Conservation (phyloP, 2,329 filamentous ascomycete species). For the Pezicula radicicola region DNA sequence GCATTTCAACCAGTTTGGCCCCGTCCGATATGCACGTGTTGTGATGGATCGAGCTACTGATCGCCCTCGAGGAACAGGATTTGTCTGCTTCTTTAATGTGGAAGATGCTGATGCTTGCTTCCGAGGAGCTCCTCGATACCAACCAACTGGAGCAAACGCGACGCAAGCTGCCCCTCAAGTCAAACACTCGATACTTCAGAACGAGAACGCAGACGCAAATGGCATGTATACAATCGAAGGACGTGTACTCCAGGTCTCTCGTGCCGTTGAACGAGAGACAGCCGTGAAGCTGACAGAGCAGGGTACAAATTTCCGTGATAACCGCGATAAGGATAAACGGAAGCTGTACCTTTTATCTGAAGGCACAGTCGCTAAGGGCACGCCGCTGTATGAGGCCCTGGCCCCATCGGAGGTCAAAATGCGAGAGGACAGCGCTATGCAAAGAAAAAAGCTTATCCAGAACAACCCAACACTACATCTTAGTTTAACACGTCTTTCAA, state of each 20-base stretch:
- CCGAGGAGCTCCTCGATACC: constrained; percentile 64
- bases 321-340: constrained; percentile 81
- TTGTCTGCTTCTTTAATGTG: constrained; percentile 84
- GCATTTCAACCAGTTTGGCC: constrained; percentile 86
- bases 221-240: constrained; percentile 90
- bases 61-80: constrained; percentile 86
- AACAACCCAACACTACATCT: constrained; percentile 86
- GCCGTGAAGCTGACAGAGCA: constrained; percentile 73
- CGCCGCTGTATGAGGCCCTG: constrained; percentile 73
- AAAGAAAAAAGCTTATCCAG: constrained; percentile 88
- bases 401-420: constrained; percentile 79
- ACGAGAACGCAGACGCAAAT: constrained; percentile 76
- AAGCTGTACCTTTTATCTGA: constrained; percentile 85
- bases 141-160: constrained; percentile 35
- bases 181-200: constrained; percentile 82
- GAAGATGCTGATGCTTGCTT: constrained; percentile 77
- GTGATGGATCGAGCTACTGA: constrained; percentile 85
- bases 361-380: constrained; percentile 75
- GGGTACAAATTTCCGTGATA: constrained; percentile 58
- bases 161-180: constrained; percentile 38
- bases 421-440: constrained; percentile 80
- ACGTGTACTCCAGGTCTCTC: constrained; percentile 78
- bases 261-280: constrained; percentile 80
- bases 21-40: constrained; percentile 85
- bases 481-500: constrained; percentile 82